A percentile compares a stretch with the other conserved stretches of the same genome.
Conservation (phyloP, 73 alveolate genomes). For the Tetrahymena borealis region DNA sequence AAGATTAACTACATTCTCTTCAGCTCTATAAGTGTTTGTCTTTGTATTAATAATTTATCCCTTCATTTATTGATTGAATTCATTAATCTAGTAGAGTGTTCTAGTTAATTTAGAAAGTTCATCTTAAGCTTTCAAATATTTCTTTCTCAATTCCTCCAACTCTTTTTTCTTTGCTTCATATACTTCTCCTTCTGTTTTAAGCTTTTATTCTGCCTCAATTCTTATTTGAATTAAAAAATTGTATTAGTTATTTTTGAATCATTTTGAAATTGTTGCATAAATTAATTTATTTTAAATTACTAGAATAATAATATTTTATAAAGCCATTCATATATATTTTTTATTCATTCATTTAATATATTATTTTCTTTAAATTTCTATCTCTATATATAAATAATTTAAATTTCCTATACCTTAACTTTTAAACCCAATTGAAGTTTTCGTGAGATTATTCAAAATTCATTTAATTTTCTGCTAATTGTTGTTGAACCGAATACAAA, state of each 20-base stretch:
- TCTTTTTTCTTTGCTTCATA: slow-evolving; percentile 68
- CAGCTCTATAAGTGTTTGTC: slow-evolving; percentile 89
- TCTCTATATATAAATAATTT: too few species aligned
- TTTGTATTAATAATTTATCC: slow-evolving; percentile 87
- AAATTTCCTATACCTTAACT: slow-evolving; percentile 6
- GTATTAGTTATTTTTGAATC: background rate
- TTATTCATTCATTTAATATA: too few species aligned
- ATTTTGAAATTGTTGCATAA: background rate
- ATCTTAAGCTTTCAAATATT: slow-evolving; percentile 74
- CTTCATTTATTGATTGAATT: slow-evolving; percentile 90
- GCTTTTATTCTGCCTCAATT: slow-evolving; percentile 72
- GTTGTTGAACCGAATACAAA: slow-evolving; percentile 76
- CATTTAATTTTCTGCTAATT: slow-evolving; percentile 76
- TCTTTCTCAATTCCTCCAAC: slow-evolving; percentile 70
- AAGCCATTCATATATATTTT: too few species aligned
- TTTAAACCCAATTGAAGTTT: slow-evolving; percentile 70
- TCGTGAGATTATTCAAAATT: slow-evolving; percentile 81
- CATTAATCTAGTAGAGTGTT: slow-evolving; percentile 87
- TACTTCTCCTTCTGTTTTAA: slow-evolving; percentile 54
- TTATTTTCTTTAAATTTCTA: too few species aligned
- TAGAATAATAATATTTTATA: too few species aligned
- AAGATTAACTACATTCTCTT: slow-evolving; percentile 83
- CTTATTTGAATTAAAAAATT: slow-evolving; percentile 9
- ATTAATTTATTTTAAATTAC: background rate
- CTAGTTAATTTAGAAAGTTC: slow-evolving; percentile 76